Evolutionary conservation across 176 grass and related monocot species (phyloP).

Genomic region (Echinochloa phyllopogon): DNA sequence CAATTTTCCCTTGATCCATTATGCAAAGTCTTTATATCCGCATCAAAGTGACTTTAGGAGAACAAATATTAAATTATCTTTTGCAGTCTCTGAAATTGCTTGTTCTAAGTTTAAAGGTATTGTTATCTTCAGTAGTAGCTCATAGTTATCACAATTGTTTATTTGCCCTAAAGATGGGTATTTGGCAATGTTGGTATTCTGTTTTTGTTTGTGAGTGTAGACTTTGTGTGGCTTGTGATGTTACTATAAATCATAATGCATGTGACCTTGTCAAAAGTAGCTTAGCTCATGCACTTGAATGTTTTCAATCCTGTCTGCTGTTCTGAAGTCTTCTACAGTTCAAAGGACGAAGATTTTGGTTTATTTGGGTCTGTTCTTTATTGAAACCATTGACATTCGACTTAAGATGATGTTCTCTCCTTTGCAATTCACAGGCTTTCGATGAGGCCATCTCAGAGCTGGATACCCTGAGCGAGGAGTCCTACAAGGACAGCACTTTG

Average conservation of each 20-base stretch:
- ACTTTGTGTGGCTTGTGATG: not conserved
- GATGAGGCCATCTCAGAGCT: slow-evolving; percentile 92
- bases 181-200: not conserved
- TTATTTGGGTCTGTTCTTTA: not conserved
- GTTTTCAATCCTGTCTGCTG: not conserved
- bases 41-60: not conserved
- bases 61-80: slow-evolving; percentile 19
- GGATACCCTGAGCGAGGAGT: slow-evolving; percentile 87
- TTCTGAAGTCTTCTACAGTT: not conserved
- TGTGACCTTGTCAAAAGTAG: not conserved
- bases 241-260: not conserved
- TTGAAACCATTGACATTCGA: not conserved
- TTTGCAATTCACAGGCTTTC: slow-evolving; percentile 61
- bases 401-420: not conserved
- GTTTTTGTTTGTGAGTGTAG: not conserved
- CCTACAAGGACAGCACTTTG: slow-evolving; percentile 93
- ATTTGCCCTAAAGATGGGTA: not conserved
- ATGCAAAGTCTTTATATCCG: not conserved
- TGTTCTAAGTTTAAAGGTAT: not conserved
- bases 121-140: not conserved
- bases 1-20: not conserved
- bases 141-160: not conserved
- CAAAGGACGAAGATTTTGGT: not conserved
- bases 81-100: not conserved
- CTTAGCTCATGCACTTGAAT: not conserved